Evolutionary conservation across 176 grass and related monocot genomes (phyloP), one percentile per base, ranked within the genome.

Genomic region (Stipa capillata): DNA sequence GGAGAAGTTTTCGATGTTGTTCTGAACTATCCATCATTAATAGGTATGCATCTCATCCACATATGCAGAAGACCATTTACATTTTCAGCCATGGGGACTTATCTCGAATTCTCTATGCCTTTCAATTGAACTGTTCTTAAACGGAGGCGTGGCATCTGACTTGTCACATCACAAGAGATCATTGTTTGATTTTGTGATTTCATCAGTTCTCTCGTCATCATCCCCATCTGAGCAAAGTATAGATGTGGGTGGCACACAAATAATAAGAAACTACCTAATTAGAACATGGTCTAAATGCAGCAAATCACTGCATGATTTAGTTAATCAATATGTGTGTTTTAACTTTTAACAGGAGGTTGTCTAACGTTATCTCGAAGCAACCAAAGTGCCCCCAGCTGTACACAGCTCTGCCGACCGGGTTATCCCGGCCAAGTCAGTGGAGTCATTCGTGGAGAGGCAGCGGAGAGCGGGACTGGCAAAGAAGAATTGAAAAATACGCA

Each of bases 321-420:
- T 5, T 83, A 55, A 41, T 75, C 39, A 33, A 13, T 29, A 45
- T 10, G 18, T 61, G 9, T 58, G 4, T 41, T 28, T n/a, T n/a
- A n/a, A n/a, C n/a, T 41, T 70, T 65, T 72, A 43, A 59, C 83
- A 97, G 91, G 86, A 90, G 89, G 79, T 65, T 97, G 5, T 85
- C 69, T 15, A 89, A 85, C 71, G 78, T 97, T 11, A 83, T 93
- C 1, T 85, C 64, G 6, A 88, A 89, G 52, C 94, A 93, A 83
- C 94, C 94, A 9, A 90, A 83, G 55, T 97, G 94, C 39, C 90
- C 90, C 6, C 94, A 97, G 40, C 29, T 97, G 42, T 97, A 97
- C 41, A 97, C 81, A 97, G 94, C 81, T 91, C 91, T 0, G 88
- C 91, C 0, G 94, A 97, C 53, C 78, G 85, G 75, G 95, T 98